A percentile compares a stretch with the other conserved stretches of the same genome.
phyloP scores from a whole-genome alignment of 768 basidiomycete genomes.

The Pholiota molesta region DNA sequence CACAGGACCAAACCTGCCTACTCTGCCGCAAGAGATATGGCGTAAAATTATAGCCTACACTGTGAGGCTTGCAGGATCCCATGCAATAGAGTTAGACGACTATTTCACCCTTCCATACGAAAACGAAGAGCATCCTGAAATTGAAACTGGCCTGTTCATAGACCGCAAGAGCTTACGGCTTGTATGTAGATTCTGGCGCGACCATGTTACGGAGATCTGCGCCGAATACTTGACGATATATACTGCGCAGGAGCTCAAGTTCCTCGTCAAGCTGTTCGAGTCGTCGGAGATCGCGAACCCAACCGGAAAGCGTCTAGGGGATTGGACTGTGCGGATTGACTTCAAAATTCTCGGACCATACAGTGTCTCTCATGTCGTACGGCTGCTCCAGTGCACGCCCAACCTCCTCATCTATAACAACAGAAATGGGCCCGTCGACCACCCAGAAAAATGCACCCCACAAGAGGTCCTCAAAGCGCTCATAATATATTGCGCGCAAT shows the following conservation, averaged over 20 bases:
- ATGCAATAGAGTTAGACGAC: conserved; percentile 37
- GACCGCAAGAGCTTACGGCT: conserved; percentile 34
- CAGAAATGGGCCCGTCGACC: conserved; percentile 30
- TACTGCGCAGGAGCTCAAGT: conserved; percentile 34
- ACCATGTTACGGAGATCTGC: conserved; percentile 38
- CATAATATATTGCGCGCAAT: conserved; percentile 30
- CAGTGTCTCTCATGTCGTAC: conserved; percentile 30
- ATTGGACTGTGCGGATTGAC: conserved; percentile 44
- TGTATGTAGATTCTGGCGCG: conserved; percentile 42
- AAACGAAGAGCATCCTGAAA: conserved; percentile 31
- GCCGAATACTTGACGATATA: conserved; percentile 44
- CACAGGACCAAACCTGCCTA: conserved; percentile 1
- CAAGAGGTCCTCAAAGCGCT: conserved; percentile 37
- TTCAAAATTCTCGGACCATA: conserved; percentile 38
- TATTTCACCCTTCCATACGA: conserved; percentile 37
- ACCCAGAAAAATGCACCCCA: conserved; percentile 28
- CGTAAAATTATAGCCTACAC: conserved; percentile 38
- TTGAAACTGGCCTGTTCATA: conserved; percentile 31
- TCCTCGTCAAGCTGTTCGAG: conserved; percentile 38
- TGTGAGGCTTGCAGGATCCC: conserved; percentile 35
- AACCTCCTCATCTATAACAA: conserved; percentile 48
- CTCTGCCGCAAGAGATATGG: conserved; percentile 33
- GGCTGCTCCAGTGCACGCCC: conserved; percentile 43
- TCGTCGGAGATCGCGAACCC: conserved; percentile 21
- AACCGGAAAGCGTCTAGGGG: conserved; percentile 35